Evolutionary conservation across 192 early-diverging fungal species (phyloP), one percentile per base, ranked within the genome.

Genomic region (Allomyces macrogynus): DNA sequence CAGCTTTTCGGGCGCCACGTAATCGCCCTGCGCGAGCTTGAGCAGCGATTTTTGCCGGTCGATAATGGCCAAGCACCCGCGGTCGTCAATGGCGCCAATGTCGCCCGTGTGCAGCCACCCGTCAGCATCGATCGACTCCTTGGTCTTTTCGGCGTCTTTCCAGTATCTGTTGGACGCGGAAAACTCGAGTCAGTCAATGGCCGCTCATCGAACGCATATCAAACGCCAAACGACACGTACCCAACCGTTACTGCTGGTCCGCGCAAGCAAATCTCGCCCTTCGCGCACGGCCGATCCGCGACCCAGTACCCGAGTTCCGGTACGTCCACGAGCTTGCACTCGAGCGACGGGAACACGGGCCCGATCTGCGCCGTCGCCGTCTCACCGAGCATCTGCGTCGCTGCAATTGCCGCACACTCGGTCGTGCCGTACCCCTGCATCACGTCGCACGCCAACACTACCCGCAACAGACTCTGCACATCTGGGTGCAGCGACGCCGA

Each of bases 401-500:
- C 12, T 7, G 49, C 49, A n/a, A 57, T 57, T 3, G 49, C 49
- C 16, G 49, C 20, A n/a, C 20, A 20, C 20, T 57, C 49, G 49
- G 49, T 57, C 16, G 2, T 1, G 10, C 78, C 78, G 60, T 62
- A 82, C 60, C 73, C 83, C 74, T 89, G 85, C 61, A 73, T 62
- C 27, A 89, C 77, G 54, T 78, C 78, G 64, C 78, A 80, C 65
- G 78, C 75, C 68, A 87, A 82, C 67, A 76, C 80, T 20, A 87
- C 72, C 23, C 84, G 77, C 73, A 87, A 69, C 68, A 87, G 84
- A 69, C 83, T 74, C 54, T 88, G 77, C 11, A 93, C 87, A 64
- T 95, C 89, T 18, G 81, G 77, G 16, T 81, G 78, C 20, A 98
- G 85, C 23, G 93, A 91, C 1, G 95, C 95, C 8, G 84, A 91